phyloP scores from a whole-genome alignment of 2,329 filamentous ascomycete genomes.

The Exophiala oligosperma region DNA sequence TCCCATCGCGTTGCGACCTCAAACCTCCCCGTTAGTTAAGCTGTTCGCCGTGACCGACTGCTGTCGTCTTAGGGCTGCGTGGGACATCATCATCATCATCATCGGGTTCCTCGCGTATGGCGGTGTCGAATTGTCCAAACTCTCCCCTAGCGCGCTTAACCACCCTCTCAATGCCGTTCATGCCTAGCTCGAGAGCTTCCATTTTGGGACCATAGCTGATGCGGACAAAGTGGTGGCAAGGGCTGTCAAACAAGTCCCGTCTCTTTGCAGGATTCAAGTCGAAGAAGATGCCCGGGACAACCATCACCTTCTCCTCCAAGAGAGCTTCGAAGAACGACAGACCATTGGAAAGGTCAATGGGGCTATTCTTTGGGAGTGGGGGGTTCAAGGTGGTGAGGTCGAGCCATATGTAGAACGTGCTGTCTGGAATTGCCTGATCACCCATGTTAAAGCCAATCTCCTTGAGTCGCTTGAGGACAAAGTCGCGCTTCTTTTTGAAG shows the following conservation, averaged over 20 bases:
- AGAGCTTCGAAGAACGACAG: constrained; percentile 97
- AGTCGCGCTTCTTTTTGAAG: constrained; percentile 93
- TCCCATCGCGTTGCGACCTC: not conserved
- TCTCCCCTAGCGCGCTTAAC: constrained; percentile 53
- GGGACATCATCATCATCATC: not conserved
- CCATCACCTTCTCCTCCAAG: constrained; percentile 89
- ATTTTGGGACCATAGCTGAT: constrained; percentile 78
- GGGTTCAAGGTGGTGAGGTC: constrained; percentile 53
- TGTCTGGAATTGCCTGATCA: constrained; percentile 82
- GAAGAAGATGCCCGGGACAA: constrained; percentile 97
- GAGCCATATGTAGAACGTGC: constrained; percentile 90
- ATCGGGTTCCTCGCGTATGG: constrained; percentile 22
- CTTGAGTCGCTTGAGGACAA: constrained; percentile 74
- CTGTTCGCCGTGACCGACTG: constrained; percentile 8
- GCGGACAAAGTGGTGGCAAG: constrained; percentile 88
- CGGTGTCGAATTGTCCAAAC: constrained; percentile 15
- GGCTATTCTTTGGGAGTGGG: constrained; percentile 58
- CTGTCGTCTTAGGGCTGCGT: constrained; percentile 10
- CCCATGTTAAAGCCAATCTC: constrained; percentile 73
- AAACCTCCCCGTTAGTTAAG: not conserved
- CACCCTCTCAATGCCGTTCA: constrained; percentile 82
- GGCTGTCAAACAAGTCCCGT: constrained; percentile 88
- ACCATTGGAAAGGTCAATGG: constrained; percentile 77
- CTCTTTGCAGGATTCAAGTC: constrained; percentile 89
- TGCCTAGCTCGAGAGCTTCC: constrained; percentile 73